Evolutionary conservation across 805 yeast genomes (phyloP).

Genomic region (Hanseniaspora pseudoguilliermondii): DNA sequence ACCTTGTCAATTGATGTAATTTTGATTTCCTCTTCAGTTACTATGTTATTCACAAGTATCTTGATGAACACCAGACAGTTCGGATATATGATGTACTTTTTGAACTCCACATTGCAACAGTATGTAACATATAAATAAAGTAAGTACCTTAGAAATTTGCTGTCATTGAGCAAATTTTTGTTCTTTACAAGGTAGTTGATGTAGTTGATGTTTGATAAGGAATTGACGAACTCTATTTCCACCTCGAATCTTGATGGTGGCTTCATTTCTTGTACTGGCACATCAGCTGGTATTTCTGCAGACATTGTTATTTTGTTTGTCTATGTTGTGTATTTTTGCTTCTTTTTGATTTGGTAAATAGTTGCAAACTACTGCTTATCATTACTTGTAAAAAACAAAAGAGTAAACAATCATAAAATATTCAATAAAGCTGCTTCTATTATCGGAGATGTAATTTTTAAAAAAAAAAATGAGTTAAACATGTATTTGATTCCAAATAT

Average conservation of each 20-base stretch:
- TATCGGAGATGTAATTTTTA: no score
- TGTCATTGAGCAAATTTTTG: constrained; percentile 54
- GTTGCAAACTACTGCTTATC: no score
- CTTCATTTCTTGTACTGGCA: constrained; percentile 5
- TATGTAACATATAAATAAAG: constrained; percentile 56
- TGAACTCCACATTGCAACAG: constrained; percentile 55
- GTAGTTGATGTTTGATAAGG: constrained; percentile 80
- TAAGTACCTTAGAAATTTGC: constrained; percentile 58
- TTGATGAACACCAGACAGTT: constrained; percentile 74
- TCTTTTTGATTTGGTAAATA: no score
- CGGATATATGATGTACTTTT: constrained; percentile 47
- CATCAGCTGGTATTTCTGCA: not conserved
- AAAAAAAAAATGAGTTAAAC: no score
- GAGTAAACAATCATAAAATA: no score
- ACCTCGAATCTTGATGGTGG: constrained; percentile 40
- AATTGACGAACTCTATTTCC: constrained; percentile 64
- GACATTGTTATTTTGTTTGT: not conserved
- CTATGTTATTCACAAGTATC: constrained; percentile 32
- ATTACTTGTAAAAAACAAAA: no score
- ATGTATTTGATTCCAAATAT: no score
- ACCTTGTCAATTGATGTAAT: not conserved
- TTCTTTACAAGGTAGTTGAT: constrained; percentile 77
- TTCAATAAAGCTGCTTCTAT: no score
- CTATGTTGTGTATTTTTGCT: no score
- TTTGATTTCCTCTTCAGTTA: constrained; percentile 15